Evolutionary conservation across 78 protist species (phyloP), one percentile per base, ranked within the genome.

Genomic region (Dictyostelium intermedium): DNA sequence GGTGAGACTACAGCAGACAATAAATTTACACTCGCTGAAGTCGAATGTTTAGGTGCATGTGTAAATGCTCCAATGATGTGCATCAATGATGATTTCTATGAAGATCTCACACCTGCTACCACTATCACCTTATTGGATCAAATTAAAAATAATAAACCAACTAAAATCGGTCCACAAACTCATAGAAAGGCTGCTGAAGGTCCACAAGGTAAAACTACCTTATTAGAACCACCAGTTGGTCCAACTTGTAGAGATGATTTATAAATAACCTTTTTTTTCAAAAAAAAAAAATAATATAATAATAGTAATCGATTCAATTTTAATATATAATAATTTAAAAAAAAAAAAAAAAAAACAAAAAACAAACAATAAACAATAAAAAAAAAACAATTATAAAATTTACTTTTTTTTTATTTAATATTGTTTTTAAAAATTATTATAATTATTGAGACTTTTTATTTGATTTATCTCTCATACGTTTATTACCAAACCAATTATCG

Each of bases 41-140:
- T 98, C 34, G 99, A 99, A 92, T 99, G 99, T 93, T 97, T 97
- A 23, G 99, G 99, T 41, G 98, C 99, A 20, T 99, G 99, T 87
- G 99, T 96, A 34, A 98, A 98, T 79, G 99, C 99, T 8, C 99
- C 99, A 32, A 97, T 99, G 98, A 70, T 99, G 82, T 95, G 95
- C 84, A 89, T 97, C 70, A 96, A 97, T 45, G 98, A 97, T 73
- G 98, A 96, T 45, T 97, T 39, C 86, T 93, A 96, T 56, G 98
- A 89, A 47, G 94, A 89, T 80, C 43, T 89, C 14, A 89, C 94
- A 45, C 82, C 94, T 27, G 87, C 82, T 0, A 32, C 94, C 14
- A 89, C 77, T 18, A 63, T 63, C 23, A 80, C 47, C 6, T 34
- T 89, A 35, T 89, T 89, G 27, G 72, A 45, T 45, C 94, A 89